Conservation (phyloP, 257 asterid species). For the Echites panduratus region DNA sequence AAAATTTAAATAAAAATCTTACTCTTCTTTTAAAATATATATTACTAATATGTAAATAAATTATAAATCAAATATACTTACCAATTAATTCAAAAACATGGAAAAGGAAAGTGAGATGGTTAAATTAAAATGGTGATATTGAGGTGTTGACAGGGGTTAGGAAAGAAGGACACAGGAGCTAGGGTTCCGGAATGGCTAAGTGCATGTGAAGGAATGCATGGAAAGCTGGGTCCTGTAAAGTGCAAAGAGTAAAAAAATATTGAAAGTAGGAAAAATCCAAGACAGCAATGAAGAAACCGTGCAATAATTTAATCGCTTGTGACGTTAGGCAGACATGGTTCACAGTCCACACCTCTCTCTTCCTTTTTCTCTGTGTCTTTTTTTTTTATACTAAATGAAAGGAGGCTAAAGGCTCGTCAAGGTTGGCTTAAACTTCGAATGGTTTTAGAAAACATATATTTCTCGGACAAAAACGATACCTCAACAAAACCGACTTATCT, state of each 20-base stretch:
- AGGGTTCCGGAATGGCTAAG: conserved; percentile 25
- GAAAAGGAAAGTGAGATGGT: neutral
- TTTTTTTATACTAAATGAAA: conserved; percentile 24
- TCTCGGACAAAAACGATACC: neutral
- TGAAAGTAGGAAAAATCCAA: conserved; percentile 28
- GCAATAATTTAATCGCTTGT: conserved; percentile 21
- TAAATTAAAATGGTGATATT: conserved; percentile 12
- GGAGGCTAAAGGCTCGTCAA: conserved; percentile 25
- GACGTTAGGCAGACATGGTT: conserved; percentile 40
- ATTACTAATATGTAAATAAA: too few relatives aligned
- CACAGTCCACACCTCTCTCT: conserved; percentile 25
- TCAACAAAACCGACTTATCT: too few relatives aligned
- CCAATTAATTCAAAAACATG: too few relatives aligned
- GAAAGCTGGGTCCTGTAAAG: conserved; percentile 28
- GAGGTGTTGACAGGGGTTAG: neutral
- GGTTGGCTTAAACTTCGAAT: conserved; percentile 41
- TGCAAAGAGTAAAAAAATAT: neutral
- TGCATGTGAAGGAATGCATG: conserved; percentile 39
- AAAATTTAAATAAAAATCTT: too few relatives aligned
- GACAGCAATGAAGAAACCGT: conserved; percentile 13
- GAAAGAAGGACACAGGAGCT: neutral
- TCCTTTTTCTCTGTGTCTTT: neutral
- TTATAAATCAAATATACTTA: too few relatives aligned
- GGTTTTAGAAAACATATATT: neutral
- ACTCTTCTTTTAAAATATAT: too few relatives aligned